phyloP scores from a whole-genome alignment of 768 basidiomycete species.

The Coprinellus micaceus region DNA sequence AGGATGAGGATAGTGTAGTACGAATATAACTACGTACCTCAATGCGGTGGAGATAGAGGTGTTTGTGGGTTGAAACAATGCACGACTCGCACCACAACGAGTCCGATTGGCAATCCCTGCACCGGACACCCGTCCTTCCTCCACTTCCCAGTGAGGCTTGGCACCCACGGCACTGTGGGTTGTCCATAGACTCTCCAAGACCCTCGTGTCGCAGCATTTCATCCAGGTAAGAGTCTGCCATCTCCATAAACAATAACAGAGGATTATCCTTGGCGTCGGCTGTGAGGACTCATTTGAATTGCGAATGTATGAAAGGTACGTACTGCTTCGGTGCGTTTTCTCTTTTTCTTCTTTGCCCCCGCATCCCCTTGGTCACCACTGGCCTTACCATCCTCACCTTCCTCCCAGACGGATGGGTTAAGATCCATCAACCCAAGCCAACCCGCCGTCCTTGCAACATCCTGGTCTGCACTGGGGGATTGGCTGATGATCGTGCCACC shows the following conservation, averaged over 20 bases:
- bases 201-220: conserved; percentile 14
- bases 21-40: conserved; percentile 12
- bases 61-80: conserved; percentile 9
- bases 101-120: conserved; percentile 13
- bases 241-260: conserved; percentile 1
- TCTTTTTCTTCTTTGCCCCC: not conserved
- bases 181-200: not conserved
- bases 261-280: no score
- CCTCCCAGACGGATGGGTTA: no score
- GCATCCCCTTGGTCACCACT: no score
- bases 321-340: not conserved
- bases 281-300: no score
- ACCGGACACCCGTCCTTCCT: conserved; percentile 9
- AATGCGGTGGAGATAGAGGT: conserved; percentile 17
- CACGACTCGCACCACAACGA: conserved; percentile 10
- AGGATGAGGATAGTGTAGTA: not conserved
- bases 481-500: no score
- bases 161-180: not conserved
- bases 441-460: no score
- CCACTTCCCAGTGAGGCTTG: not conserved
- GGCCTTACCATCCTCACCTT: no score
- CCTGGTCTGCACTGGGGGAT: no score
- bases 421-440: no score
- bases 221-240: conserved; percentile 5
- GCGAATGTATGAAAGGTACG: not conserved